These are phyloP conservation scores for Cystobasidium tubakii DNA, from an alignment of 768 basidiomycete species.

Conservation along the genomic window DNA sequence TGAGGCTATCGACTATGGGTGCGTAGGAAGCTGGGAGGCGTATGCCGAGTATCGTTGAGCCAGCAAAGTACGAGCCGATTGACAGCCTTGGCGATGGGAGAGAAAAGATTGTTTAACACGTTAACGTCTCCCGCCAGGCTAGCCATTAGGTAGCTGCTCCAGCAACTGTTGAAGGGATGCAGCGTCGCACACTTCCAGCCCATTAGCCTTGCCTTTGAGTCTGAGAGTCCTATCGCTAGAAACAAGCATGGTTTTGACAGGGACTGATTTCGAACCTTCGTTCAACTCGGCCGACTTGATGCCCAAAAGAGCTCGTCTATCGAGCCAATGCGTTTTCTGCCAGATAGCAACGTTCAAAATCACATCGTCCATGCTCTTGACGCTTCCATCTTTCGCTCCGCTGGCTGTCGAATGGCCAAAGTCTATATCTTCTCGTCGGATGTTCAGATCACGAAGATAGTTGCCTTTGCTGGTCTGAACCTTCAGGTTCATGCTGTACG, in stretches of 20 bases:
- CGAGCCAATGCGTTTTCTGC: conserved; percentile 88
- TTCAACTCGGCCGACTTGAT: not conserved
- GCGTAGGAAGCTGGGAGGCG: too few species aligned
- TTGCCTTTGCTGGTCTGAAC: conserved; percentile 93
- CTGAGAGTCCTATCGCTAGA: conserved; percentile 6
- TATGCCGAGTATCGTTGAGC: too few species aligned
- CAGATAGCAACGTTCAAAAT: conserved; percentile 87
- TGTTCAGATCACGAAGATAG: conserved; percentile 72
- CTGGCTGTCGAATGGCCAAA: conserved; percentile 50
- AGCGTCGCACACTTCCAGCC: not conserved
- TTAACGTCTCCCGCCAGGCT: not conserved
- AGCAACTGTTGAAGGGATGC: not conserved
- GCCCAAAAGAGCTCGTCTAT: conserved; percentile 53
- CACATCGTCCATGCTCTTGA: conserved; percentile 84
- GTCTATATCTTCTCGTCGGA: conserved; percentile 78
- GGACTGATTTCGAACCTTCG: not conserved
- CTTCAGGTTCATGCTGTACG: conserved; percentile 72
- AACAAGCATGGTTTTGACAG: not conserved
- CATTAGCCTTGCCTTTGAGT: conserved; percentile 5
- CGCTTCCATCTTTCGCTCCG: not conserved
- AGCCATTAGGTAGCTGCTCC: not conserved
- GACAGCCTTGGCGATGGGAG: not conserved
- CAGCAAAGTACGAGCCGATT: too few species aligned
- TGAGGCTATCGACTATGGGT: too few species aligned
- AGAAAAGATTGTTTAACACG: conserved; percentile 13